These are phyloP conservation scores for Didymella exigua DNA, from an alignment of 2,329 filamentous ascomycete species.

Conservation along the genomic window DNA sequence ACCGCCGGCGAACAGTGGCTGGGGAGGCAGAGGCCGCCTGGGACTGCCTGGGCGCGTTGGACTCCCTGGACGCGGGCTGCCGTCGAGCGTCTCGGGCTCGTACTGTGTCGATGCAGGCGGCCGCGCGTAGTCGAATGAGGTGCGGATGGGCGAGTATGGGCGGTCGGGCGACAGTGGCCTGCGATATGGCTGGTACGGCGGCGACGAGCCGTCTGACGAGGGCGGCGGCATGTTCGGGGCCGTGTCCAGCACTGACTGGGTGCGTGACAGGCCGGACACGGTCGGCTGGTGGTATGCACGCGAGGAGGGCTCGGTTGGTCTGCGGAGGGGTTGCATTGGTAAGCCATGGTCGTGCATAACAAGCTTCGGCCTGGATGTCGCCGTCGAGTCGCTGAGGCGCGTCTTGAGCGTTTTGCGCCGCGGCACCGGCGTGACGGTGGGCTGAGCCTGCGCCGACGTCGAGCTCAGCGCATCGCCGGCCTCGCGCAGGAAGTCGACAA, in stretches of 20 bases:
- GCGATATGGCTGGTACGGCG: slow-evolving; percentile 67
- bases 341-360: slow-evolving; percentile 39
- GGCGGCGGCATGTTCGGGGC: slow-evolving; percentile 61
- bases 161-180: slow-evolving; percentile 57
- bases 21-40: slow-evolving; percentile 76
- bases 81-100: slow-evolving; percentile 87
- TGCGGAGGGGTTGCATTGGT: slow-evolving; percentile 46
- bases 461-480: slow-evolving; percentile 42
- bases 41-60: slow-evolving; percentile 82
- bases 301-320: slow-evolving; percentile 41
- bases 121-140: slow-evolving; percentile 67
- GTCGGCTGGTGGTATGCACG: slow-evolving; percentile 58
- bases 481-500: slow-evolving; percentile 53
- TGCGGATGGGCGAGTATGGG: slow-evolving; percentile 61
- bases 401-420: slow-evolving; percentile 33
- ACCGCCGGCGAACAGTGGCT: slow-evolving; percentile 76
- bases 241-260: slow-evolving; percentile 58
- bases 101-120: slow-evolving; percentile 72
- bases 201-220: slow-evolving; percentile 59
- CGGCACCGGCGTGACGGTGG: slow-evolving; percentile 19
- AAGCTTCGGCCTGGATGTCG: slow-evolving; percentile 24
- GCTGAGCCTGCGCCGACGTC: slow-evolving; percentile 6
- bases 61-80: slow-evolving; percentile 86
- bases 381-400: slow-evolving; percentile 30
- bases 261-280: slow-evolving; percentile 52